Evolutionary conservation across 1,284 basidiomycete species (phyloP).

Genomic region (Moesziomyces sp.): DNA sequence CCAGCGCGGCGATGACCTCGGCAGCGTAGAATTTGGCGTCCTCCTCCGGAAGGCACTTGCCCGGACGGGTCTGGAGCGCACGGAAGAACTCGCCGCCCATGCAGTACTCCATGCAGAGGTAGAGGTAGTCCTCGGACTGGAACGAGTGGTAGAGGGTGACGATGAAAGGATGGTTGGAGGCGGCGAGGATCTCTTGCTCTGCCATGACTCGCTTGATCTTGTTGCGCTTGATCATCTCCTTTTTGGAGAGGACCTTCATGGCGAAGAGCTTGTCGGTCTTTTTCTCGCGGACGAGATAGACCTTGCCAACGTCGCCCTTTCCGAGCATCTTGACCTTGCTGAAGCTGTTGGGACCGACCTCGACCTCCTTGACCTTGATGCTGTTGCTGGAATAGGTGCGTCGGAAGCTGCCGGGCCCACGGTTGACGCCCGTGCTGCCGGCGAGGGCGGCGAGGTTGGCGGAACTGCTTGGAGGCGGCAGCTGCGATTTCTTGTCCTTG

Average conservation of each 20-base stretch:
- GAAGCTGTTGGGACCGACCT: constrained; percentile 64
- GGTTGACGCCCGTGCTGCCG: constrained; percentile 66
- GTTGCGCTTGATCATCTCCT: constrained; percentile 68
- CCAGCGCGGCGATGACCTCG: constrained; percentile 94
- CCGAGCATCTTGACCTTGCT: constrained; percentile 67
- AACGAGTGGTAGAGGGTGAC: constrained; percentile 67
- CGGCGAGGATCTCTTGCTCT: constrained; percentile 65
- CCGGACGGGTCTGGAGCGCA: constrained; percentile 81
- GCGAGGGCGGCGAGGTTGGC: constrained; percentile 65
- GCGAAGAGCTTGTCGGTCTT: constrained; percentile 62
- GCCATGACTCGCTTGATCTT: constrained; percentile 67
- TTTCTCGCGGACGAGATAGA: constrained; percentile 64
- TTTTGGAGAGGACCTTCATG: constrained; percentile 67
- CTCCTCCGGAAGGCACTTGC: constrained; percentile 94
- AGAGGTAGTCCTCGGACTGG: constrained; percentile 66
- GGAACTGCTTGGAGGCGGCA: constrained; percentile 78
- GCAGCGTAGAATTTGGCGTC: constrained; percentile 97
- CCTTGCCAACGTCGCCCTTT: constrained; percentile 67
- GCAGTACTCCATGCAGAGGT: constrained; percentile 76
- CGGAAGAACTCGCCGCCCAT: constrained; percentile 99
- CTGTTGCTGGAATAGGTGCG: constrained; percentile 97
- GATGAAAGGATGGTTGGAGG: constrained; percentile 67
- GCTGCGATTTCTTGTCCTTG: constrained; percentile 76
- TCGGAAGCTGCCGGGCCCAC: constrained; percentile 76
- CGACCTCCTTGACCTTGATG: constrained; percentile 81